Percentiles rank a stretch among this genome's conserved stretches.
Evolutionary conservation across 2,329 filamentous ascomycete species (phyloP).

Genomic region (Colletotrichum sublineola): DNA sequence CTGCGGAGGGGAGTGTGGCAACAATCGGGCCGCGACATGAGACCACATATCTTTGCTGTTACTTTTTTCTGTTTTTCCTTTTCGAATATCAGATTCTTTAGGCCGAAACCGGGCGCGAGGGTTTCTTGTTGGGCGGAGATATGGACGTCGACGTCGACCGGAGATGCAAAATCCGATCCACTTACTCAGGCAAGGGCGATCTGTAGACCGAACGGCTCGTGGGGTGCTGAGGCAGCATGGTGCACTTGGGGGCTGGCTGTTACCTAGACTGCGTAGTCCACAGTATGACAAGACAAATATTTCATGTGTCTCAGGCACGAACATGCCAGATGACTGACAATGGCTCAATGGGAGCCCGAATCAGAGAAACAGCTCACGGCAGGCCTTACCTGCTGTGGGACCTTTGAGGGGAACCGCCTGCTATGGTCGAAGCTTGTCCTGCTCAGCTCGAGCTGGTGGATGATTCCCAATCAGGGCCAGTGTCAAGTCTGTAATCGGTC

Average conservation of each 20-base stretch:
- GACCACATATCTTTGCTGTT: not conserved
- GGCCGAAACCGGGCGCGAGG: slow-evolving; percentile 1
- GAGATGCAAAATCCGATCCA: slow-evolving; percentile 37
- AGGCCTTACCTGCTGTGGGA: not conserved
- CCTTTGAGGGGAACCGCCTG: not conserved
- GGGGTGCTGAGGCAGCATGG: slow-evolving; percentile 9
- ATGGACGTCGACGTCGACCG: slow-evolving; percentile 26
- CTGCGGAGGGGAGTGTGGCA: not conserved
- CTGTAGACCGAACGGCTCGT: not conserved
- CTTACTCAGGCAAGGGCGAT: slow-evolving; percentile 18
- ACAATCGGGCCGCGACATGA: not conserved
- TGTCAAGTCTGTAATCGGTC: not conserved
- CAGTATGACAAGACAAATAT: slow-evolving; percentile 4
- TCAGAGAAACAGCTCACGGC: not conserved
- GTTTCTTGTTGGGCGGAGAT: slow-evolving; percentile 14
- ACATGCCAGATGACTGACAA: not conserved
- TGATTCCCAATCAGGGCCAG: not conserved
- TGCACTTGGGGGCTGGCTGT: not conserved
- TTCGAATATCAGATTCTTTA: not conserved
- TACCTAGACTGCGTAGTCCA: slow-evolving; percentile 12
- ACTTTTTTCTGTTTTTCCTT: not conserved
- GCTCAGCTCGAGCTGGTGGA: not conserved
- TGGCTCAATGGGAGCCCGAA: not conserved
- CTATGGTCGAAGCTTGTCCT: slow-evolving; percentile 3
- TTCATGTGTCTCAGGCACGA: slow-evolving; percentile 7